A percentile compares a stretch with the other conserved stretches of the same genome.
phyloP scores from a whole-genome alignment of 805 yeast genomes.

The Candida taoyuanica region DNA sequence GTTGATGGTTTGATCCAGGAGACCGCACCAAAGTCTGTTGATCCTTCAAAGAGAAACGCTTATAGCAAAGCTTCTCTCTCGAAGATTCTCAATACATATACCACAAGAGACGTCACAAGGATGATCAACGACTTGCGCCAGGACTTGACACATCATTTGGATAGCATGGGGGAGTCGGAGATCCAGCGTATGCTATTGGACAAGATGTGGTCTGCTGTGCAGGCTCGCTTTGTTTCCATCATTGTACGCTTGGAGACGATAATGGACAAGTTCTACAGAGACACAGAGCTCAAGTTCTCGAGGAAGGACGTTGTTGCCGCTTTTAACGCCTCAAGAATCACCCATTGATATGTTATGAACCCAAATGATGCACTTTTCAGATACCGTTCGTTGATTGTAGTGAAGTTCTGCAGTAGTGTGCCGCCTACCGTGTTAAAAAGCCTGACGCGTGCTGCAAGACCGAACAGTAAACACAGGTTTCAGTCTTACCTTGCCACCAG shows the following conservation, averaged over 20 bases:
- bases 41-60: constrained; percentile 57
- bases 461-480: background rate
- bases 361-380: background rate
- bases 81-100: constrained; percentile 51
- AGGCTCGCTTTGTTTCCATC: constrained; percentile 53
- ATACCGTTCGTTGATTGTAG: background rate
- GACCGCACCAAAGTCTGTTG: constrained; percentile 27
- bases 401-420: no score
- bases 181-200: constrained; percentile 52
- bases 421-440: no score
- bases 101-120: constrained; percentile 51
- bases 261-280: constrained; percentile 48
- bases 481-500: background rate
- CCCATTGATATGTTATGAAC: constrained; percentile 1
- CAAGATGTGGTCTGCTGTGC: constrained; percentile 67
- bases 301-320: constrained; percentile 54
- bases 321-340: constrained; percentile 34
- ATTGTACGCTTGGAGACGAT: constrained; percentile 52
- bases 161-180: constrained; percentile 28
- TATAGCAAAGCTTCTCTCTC: constrained; percentile 56
- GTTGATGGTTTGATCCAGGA: constrained; percentile 47
- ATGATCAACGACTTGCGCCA: constrained; percentile 52
- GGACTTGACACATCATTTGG: constrained; percentile 54
- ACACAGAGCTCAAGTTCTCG: constrained; percentile 45
- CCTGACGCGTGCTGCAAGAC: background rate